These are phyloP conservation scores for Trypanosoma platydactyli DNA, from an alignment of 208 protist genomes.

Conservation along the genomic window DNA sequence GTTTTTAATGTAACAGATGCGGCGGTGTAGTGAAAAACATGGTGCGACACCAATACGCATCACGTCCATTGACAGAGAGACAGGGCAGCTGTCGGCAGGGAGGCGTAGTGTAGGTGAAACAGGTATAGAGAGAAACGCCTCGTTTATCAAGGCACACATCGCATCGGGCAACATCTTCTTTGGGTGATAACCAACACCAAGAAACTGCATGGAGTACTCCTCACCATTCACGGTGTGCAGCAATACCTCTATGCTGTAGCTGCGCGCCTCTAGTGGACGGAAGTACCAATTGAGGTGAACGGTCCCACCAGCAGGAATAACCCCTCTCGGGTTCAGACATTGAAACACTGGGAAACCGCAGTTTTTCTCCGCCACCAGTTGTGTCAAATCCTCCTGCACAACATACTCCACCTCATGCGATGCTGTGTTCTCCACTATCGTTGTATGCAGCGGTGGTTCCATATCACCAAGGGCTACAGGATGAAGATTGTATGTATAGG, in stretches of 20 bases:
- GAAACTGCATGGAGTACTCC: slow-evolving; percentile 69
- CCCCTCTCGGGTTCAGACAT: slow-evolving; percentile 82
- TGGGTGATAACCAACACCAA: slow-evolving; percentile 82
- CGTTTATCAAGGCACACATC: slow-evolving; percentile 36
- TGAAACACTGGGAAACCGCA: slow-evolving; percentile 89
- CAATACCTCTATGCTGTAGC: slow-evolving; percentile 67
- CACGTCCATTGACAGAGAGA: slow-evolving; percentile 74
- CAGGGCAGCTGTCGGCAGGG: slow-evolving; percentile 30
- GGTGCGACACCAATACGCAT: slow-evolving; percentile 67
- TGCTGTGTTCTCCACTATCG: slow-evolving; percentile 72
- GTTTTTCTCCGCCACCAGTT: slow-evolving; percentile 48
- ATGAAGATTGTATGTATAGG: slow-evolving; percentile 55
- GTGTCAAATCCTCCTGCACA: slow-evolving; percentile 57
- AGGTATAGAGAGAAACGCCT: slow-evolving; percentile 59
- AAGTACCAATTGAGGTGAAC: slow-evolving; percentile 86
- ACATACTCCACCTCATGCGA: slow-evolving; percentile 57
- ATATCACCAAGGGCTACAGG: slow-evolving; percentile 89
- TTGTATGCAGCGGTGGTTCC: slow-evolving; percentile 81
- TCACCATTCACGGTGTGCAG: slow-evolving; percentile 57
- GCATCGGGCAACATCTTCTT: slow-evolving; percentile 32
- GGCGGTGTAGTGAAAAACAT: slow-evolving; percentile 83
- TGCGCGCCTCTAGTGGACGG: slow-evolving; percentile 80
- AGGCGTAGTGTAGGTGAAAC: slow-evolving; percentile 26
- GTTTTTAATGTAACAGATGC: slow-evolving; percentile 65
- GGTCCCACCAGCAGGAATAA: slow-evolving; percentile 47